phyloP scores from a whole-genome alignment of 805 yeast genomes.

The Candida ovalis region DNA sequence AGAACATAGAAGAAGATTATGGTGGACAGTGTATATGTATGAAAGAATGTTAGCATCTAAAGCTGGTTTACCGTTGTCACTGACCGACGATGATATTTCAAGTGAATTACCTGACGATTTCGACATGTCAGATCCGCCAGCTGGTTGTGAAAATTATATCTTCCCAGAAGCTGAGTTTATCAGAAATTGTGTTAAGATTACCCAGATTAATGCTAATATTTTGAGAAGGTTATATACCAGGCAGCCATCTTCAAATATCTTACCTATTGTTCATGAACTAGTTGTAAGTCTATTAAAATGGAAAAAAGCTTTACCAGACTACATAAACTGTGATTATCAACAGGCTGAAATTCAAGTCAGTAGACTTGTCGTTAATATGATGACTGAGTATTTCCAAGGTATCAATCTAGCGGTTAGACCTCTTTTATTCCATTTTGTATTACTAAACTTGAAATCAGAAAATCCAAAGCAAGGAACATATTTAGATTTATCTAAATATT shows the following conservation, averaged over 20 bases:
- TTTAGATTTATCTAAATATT: slow-evolving; percentile 63
- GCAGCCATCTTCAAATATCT: slow-evolving; percentile 71
- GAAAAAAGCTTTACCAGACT: slow-evolving; percentile 63
- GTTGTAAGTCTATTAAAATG: slow-evolving; percentile 64
- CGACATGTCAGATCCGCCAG: slow-evolving; percentile 59
- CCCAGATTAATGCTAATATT: slow-evolving; percentile 73
- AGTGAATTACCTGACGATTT: slow-evolving; percentile 73
- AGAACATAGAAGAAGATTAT: slow-evolving; percentile 42
- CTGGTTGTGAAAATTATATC: slow-evolving; percentile 59
- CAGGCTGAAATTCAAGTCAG: slow-evolving; percentile 52
- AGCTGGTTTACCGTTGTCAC: slow-evolving; percentile 74
- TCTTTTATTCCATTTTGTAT: slow-evolving; percentile 68
- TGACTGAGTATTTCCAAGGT: slow-evolving; percentile 83
- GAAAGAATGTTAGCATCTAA: slow-evolving; percentile 76
- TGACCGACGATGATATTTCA: slow-evolving; percentile 79
- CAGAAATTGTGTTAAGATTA: slow-evolving; percentile 71
- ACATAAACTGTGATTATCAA: slow-evolving; percentile 60
- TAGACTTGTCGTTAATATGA: slow-evolving; percentile 65
- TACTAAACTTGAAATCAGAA: slow-evolving; percentile 50
- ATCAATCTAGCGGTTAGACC: slow-evolving; percentile 78
- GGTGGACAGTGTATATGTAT: slow-evolving; percentile 40
- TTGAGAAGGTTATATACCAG: slow-evolving; percentile 66
- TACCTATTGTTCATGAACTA: slow-evolving; percentile 68
- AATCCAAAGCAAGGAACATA: slow-evolving; percentile 36
- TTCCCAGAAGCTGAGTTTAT: slow-evolving; percentile 78